Evolutionary conservation across 441 rosid genomes (phyloP).

Genomic region (Cnidoscolus chayamansa): DNA sequence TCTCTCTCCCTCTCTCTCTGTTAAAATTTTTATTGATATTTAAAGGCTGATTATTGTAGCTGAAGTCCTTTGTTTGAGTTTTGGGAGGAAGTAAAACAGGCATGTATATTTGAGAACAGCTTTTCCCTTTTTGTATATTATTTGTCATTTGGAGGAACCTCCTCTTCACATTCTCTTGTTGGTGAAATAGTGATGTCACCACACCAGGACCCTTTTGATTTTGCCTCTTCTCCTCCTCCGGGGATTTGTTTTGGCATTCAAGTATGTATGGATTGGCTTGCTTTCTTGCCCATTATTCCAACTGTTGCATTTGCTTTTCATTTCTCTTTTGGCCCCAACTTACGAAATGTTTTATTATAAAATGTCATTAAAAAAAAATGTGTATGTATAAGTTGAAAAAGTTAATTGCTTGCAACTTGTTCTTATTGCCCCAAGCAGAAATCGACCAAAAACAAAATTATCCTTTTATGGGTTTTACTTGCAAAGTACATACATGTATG

Average conservation of each 20-base stretch:
- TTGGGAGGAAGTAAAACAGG: constrained; percentile 35
- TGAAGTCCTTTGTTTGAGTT: constrained; percentile 30
- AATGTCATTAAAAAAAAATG: too few species aligned
- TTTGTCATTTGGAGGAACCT: constrained; percentile 28
- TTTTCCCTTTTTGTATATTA: constrained; percentile 40
- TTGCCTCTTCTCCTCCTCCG: background rate
- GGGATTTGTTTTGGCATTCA: too few species aligned
- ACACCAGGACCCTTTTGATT: too few species aligned
- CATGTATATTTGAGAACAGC: constrained; percentile 60
- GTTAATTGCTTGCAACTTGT: background rate
- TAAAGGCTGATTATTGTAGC: constrained; percentile 19
- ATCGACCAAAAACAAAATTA: background rate
- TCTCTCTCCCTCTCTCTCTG: background rate
- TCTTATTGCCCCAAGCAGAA: background rate
- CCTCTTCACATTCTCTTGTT: background rate
- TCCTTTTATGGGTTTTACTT: constrained; percentile 1
- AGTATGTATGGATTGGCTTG: too few species aligned
- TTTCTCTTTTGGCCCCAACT: too few species aligned
- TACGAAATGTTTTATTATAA: too few species aligned
- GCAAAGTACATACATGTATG: constrained; percentile 5
- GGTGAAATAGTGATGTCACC: too few species aligned
- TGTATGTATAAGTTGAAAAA: too few species aligned
- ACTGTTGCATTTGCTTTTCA: background rate
- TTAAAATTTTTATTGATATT: constrained; percentile 1
- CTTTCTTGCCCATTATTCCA: too few species aligned